Evolutionary conservation across 108 stramenopile species (phyloP).

Genomic region (Cyclostephanos invisitatus): DNA sequence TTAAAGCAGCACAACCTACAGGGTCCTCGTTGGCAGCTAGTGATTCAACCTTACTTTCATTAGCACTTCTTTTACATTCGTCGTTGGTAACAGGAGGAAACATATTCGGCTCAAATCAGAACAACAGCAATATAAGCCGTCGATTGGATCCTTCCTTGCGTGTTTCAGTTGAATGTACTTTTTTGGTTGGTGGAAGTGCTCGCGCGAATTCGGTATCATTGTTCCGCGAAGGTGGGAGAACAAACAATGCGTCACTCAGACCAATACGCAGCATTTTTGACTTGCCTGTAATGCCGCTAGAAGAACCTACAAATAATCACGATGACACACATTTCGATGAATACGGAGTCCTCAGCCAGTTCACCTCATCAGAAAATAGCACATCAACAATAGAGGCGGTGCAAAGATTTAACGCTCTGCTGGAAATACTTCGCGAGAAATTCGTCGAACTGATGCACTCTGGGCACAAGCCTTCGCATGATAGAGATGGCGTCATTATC

Average conservation of each 20-base stretch:
- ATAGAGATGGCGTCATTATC: slow-evolving; percentile 27
- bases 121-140: slow-evolving; percentile 8
- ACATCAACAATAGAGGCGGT: slow-evolving; percentile 20
- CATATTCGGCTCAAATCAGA: background rate
- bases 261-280: slow-evolving; percentile 29
- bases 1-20: slow-evolving; percentile 7
- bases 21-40: slow-evolving; percentile 19
- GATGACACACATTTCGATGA: background rate
- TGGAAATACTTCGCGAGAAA: slow-evolving; percentile 42
- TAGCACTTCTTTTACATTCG: slow-evolving; percentile 34
- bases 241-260: background rate
- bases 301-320: background rate
- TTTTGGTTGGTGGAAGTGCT: slow-evolving; percentile 34
- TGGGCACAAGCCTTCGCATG: slow-evolving; percentile 19
- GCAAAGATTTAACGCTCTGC: slow-evolving; percentile 30
- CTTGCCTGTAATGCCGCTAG: slow-evolving; percentile 30
- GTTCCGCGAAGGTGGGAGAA: slow-evolving; percentile 23
- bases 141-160: slow-evolving; percentile 23
- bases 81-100: slow-evolving; percentile 19
- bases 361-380: slow-evolving; percentile 7
- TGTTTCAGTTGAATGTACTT: slow-evolving; percentile 35
- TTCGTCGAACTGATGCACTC: slow-evolving; percentile 38
- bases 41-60: slow-evolving; percentile 42
- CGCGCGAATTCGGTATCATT: slow-evolving; percentile 34
- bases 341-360: background rate